Conservation (phyloP, 2,329 filamentous ascomycete species). For the Escovopsis sp. region DNA sequence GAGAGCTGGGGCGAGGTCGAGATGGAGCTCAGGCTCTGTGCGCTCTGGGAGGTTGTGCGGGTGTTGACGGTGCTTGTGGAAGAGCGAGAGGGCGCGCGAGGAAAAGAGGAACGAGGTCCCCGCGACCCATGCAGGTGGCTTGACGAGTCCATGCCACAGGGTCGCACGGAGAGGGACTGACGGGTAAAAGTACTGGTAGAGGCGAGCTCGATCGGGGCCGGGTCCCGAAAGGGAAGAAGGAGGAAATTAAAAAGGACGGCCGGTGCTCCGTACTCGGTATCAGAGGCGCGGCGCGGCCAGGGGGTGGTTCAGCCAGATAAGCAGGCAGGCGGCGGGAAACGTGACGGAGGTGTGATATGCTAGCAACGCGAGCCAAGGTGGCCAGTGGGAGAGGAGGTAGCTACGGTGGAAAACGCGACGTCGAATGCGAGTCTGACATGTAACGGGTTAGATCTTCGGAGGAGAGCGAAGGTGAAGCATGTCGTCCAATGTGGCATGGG, state of each 20-base stretch:
- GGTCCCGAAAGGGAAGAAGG: too few species aligned
- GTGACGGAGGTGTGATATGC: background rate
- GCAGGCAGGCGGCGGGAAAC: too few species aligned
- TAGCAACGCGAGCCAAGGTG: background rate
- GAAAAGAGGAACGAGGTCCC: constrained; percentile 17
- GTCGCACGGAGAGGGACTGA: background rate
- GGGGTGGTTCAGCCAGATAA: too few species aligned
- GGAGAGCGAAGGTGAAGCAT: background rate
- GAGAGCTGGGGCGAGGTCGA: constrained; percentile 21
- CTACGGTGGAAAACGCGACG: background rate
- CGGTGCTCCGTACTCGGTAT: too few species aligned
- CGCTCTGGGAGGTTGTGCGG: constrained; percentile 25
- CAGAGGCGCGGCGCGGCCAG: too few species aligned
- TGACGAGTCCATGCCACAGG: constrained; percentile 16
- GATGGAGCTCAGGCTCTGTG: constrained; percentile 27
- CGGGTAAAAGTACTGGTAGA: background rate
- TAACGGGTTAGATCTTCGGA: background rate
- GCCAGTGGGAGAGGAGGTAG: background rate
- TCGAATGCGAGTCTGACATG: too few species aligned
- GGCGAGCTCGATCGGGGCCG: background rate
- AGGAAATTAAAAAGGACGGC: too few species aligned
- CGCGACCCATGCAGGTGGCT: constrained; percentile 11
- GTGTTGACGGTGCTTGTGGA: constrained; percentile 29
- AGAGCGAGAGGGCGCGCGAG: constrained; percentile 31
- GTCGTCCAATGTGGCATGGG: background rate